These are phyloP conservation scores for Boletus subcaerulescens DNA, from an alignment of 768 basidiomycete genomes.

Conservation along the genomic window DNA sequence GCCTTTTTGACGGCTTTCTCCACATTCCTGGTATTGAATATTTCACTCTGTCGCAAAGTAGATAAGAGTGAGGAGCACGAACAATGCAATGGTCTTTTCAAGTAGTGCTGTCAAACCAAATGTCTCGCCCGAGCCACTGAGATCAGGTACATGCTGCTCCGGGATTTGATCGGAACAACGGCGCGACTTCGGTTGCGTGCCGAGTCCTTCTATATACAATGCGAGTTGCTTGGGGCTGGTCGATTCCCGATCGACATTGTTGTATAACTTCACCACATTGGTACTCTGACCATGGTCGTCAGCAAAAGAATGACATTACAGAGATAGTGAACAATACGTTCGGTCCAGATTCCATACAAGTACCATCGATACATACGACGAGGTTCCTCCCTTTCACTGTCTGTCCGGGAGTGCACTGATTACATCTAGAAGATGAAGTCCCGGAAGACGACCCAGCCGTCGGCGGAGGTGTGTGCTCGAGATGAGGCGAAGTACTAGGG, in stretches of 20 bases:
- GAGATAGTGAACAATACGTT: slow-evolving; percentile 5
- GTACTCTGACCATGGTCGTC: slow-evolving; percentile 29
- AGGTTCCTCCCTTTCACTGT: slow-evolving; percentile 17
- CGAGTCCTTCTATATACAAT: slow-evolving; percentile 39
- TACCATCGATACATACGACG: slow-evolving; percentile 25
- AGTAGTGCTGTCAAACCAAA: slow-evolving; percentile 2
- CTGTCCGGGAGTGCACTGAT: slow-evolving; percentile 10
- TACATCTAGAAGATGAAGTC: slow-evolving; percentile 3
- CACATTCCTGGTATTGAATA: slow-evolving; percentile 1
- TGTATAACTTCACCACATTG: slow-evolving; percentile 36
- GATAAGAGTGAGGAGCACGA: not conserved
- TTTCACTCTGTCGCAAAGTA: rapidly evolving
- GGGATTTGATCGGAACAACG: too few species aligned
- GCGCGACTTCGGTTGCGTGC: slow-evolving; percentile 18
- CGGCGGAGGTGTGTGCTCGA: not conserved
- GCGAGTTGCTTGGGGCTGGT: slow-evolving; percentile 23
- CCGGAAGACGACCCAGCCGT: not conserved
- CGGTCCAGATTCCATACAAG: slow-evolving; percentile 19
- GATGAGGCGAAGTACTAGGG: not conserved
- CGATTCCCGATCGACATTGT: slow-evolving; percentile 22
- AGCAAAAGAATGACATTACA: not conserved
- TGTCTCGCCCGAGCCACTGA: slow-evolving; percentile 12
- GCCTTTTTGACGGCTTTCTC: slow-evolving; percentile 3
- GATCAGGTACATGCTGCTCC: too few species aligned
- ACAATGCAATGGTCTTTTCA: slow-evolving; percentile 3